Evolutionary conservation across 2,329 filamentous ascomycete genomes (phyloP), one percentile per base, ranked within the genome.

Genomic region (Phyllachora maydis): DNA sequence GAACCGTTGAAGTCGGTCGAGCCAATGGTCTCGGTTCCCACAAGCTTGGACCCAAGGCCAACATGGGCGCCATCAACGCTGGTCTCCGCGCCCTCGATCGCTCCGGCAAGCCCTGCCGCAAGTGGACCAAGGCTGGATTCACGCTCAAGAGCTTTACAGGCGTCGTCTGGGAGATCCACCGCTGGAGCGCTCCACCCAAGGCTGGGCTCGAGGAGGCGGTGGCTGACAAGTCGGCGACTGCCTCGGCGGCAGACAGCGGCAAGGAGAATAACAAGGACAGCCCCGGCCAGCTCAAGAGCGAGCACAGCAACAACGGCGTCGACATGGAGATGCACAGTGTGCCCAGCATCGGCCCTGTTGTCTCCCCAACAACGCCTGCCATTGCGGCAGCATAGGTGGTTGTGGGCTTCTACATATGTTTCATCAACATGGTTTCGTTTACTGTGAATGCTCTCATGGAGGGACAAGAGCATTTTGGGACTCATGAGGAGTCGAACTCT

Each of bases 21-120:
- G 47, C 49, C 35, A 46, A 46, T 29, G 53, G 59, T 36, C 49
- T 56, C 21, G 52, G 54, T 5, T 59, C 59, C 26, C 78, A 85
- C 50, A 91, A 91, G 47, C 72, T 95, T 14, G 85, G 85, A 4
- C 88, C 88, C 35, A 95, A 93, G 49, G 85, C 85, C 24, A 95
- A 93, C 46, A 78, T 85, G 39, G 88, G 88, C 32, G 85, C 85
- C 29, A 98, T 98, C 59, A 98, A 98, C 43, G 88, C 88, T 26
- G 79, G 81, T 24, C 71, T 98, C 23, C 79, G 88, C 26, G 85
- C 88, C 8, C 75, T 98, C 33, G 88, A 98, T 48, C 73, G 85
- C 30, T 76, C 76, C 6, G 85, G 85, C 35, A 77, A 85, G 40
- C 83, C 88, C 7, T 93, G 83, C 48, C 77, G 85, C 33, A 83